Base-by-base conservation (phyloP, 2,329 filamentous ascomycete genomes). In the Tothia fuscella region DNA sequence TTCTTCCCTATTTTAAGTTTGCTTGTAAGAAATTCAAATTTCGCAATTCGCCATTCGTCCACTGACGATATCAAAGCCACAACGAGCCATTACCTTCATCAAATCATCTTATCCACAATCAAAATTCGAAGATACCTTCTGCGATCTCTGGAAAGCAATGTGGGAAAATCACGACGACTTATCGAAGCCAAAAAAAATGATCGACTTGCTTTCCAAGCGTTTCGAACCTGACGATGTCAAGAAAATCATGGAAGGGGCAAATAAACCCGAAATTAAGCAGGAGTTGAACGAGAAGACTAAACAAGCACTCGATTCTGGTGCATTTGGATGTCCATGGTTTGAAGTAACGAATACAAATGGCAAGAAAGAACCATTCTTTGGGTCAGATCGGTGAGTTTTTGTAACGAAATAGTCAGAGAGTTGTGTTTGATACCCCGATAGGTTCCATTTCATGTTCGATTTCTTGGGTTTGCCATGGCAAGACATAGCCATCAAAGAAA, bases 291-390 rank as follows among this genome's bases (percentile, higher is more conserved):
- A 59, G 4, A 69, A 69, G 32, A 87, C 82, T 14, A 66, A 74
- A 45, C 67, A 68, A 48, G 80, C 74, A 0, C 56, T 84, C 13
- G 70, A 74, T 28, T 64, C 63, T 38, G 83, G 82, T 19, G 83
- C 82, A 0, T 89, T 83, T 58, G 84, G 84, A 0, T 75, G 76
- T 38, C 84, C 84, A 2, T 89, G 83, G 82, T 66, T 83, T 46
- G 78, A 76, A 71, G 82, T 78, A 3, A 68, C 65, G 14, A 75
- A 80, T 50, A 56, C 53, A 2, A 57, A 70, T 47, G 79, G 78
- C 0, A 57, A 67, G 43, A 67, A 67, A 37, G 77, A 82, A 61
- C 74, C 78, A 0, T 85, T 87, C 56, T 88, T 88, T 59, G 82
- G 82, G 3, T 86, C 80, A 59, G 82, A 88, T 60, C 65, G 76